Percentiles rank a stretch among this genome's conserved stretches.
These are phyloP conservation scores for Lentithecium fluviatile DNA, from an alignment of 495 filamentous ascomycete species.

Conservation along the genomic window DNA sequence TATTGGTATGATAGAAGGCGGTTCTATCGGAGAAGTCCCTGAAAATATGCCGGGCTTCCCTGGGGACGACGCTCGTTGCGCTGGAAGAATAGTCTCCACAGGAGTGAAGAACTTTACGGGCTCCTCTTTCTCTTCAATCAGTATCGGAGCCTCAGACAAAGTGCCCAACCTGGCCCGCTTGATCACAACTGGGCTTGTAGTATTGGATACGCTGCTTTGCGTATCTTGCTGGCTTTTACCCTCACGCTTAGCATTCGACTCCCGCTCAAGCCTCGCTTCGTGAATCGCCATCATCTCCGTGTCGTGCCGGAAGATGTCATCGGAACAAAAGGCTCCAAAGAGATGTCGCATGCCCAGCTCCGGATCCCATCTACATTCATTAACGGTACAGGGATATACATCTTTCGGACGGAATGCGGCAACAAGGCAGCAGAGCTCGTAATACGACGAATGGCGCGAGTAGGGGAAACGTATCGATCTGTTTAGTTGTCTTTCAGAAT, in stretches of 20 bases:
- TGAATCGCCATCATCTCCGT: conserved; percentile 51
- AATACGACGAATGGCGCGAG: conserved; percentile 85
- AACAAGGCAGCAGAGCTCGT: conserved; percentile 72
- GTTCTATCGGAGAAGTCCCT: too few species aligned
- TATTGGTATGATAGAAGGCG: too few species aligned
- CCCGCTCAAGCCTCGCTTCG: conserved; percentile 6
- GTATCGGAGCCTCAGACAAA: neutral
- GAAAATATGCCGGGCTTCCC: too few species aligned
- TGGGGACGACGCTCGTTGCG: neutral
- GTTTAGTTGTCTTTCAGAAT: neutral
- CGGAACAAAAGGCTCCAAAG: conserved; percentile 70
- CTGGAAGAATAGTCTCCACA: neutral
- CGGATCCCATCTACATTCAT: conserved; percentile 61
- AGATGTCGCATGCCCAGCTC: conserved; percentile 61
- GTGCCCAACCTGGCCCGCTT: neutral
- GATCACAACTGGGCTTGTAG: neutral
- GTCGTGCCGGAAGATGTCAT: conserved; percentile 64
- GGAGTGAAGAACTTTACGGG: neutral
- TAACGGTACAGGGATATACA: conserved; percentile 80
- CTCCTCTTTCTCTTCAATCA: neutral
- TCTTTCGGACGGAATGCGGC: conserved; percentile 68
- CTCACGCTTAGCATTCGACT: conserved; percentile 4
- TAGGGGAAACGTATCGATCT: conserved; percentile 66
- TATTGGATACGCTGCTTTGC: neutral
- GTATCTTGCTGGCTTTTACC: conserved; percentile 4